phyloP scores from a whole-genome alignment of 1,284 basidiomycete species.

The Malassezia sp. region DNA sequence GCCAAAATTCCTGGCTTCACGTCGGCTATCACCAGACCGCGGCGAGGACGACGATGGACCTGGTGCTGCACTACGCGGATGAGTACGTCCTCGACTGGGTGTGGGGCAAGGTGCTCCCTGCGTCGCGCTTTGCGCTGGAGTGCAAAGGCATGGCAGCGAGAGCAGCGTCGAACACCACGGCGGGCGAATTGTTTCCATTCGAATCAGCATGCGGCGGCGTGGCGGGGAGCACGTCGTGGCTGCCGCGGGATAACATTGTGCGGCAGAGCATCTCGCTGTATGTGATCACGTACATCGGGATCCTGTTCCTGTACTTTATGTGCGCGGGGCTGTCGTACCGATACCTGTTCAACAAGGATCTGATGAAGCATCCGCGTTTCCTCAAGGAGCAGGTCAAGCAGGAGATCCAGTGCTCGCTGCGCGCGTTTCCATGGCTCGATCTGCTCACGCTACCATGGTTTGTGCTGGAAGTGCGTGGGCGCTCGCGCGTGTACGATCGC shows the following conservation, averaged over 20 bases:
- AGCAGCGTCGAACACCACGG: constrained; percentile 3
- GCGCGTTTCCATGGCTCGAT: constrained; percentile 59
- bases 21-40: no score
- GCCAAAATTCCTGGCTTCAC: no score
- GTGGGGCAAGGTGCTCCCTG: constrained; percentile 20
- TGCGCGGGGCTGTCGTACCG: constrained; percentile 68
- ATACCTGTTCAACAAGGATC: constrained; percentile 85
- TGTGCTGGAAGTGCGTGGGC: constrained; percentile 77
- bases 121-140: constrained; percentile 4
- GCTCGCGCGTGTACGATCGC: constrained; percentile 67
- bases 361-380: constrained; percentile 90
- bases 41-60: constrained; percentile 25
- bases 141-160: no score
- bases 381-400: constrained; percentile 66
- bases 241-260: constrained; percentile 30
- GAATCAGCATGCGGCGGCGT: neutral
- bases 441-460: constrained; percentile 86
- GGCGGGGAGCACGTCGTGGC: constrained; percentile 17
- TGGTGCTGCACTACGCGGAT: constrained; percentile 25
- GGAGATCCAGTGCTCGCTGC: constrained; percentile 68
- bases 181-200: neutral
- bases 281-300: constrained; percentile 66
- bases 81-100: constrained; percentile 25
- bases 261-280: constrained; percentile 67
- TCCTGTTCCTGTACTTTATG: constrained; percentile 57